phyloP scores from a whole-genome alignment of 306 rosid genomes.

The Aeschynomene evenia region DNA sequence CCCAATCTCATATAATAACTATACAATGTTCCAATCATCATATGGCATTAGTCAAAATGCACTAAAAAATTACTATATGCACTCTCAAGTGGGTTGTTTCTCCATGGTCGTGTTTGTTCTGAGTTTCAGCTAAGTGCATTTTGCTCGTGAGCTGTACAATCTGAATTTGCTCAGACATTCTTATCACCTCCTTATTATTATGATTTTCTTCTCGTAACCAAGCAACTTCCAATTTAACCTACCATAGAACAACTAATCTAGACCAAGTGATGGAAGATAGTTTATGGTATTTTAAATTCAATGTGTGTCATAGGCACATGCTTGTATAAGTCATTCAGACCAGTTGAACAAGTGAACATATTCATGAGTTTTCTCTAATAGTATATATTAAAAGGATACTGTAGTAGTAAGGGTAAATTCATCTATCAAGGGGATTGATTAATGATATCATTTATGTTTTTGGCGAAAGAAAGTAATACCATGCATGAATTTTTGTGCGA shows the following conservation, averaged over 20 bases:
- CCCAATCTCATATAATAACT: not conserved
- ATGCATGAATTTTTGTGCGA: too few relatives aligned
- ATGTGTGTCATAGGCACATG: not conserved
- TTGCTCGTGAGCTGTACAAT: conserved; percentile 19
- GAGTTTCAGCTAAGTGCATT: not conserved
- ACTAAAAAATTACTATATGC: not conserved
- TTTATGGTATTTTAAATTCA: not conserved
- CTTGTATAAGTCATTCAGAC: not conserved
- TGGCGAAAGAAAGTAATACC: too few relatives aligned
- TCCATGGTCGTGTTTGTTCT: conserved; percentile 6
- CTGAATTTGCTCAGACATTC: conserved; percentile 6
- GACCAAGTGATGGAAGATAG: not conserved
- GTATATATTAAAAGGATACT: too few relatives aligned
- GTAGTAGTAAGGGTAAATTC: too few relatives aligned
- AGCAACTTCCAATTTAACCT: not conserved
- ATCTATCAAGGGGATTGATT: too few relatives aligned
- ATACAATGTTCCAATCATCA: conserved; percentile 8
- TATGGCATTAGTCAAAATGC: conserved; percentile 16
- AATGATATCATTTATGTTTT: too few relatives aligned
- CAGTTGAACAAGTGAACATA: not conserved
- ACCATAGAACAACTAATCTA: too few relatives aligned
- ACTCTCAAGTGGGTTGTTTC: not conserved
- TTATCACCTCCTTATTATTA: not conserved
- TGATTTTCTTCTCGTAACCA: conserved; percentile 2
- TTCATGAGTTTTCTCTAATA: not conserved